phyloP scores from a whole-genome alignment of 1,284 basidiomycete genomes.

The Agaricales sp. region DNA sequence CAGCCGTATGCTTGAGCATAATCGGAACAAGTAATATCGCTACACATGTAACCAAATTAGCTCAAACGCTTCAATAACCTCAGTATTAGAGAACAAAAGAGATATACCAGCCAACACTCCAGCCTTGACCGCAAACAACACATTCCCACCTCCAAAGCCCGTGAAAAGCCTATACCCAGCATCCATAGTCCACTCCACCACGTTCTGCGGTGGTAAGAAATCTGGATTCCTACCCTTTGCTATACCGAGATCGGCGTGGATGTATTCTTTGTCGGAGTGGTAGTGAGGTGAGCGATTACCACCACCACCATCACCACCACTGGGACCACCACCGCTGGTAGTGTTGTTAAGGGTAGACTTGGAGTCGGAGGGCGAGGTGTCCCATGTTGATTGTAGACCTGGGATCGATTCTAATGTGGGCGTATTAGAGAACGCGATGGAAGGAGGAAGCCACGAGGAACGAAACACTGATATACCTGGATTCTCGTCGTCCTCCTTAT shows the following conservation, averaged over 20 bases:
- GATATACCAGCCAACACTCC: conserved; percentile 49
- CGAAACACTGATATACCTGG: conserved; percentile 15
- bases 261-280: not conserved
- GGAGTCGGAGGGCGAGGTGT: too few species aligned
- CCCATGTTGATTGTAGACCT: not conserved
- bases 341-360: too few species aligned
- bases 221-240: conserved; percentile 61
- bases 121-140: conserved; percentile 73
- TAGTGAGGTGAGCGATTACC: conserved; percentile 15
- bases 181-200: conserved; percentile 40
- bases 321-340: too few species aligned
- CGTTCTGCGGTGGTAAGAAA: conserved; percentile 56
- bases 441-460: not conserved
- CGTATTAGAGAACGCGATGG: not conserved
- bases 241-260: conserved; percentile 38
- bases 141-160: conserved; percentile 43
- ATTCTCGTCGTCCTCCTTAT: conserved; percentile 45
- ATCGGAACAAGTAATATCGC: conserved; percentile 53
- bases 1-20: conserved; percentile 42
- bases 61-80: conserved; percentile 1
- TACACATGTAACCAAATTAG: conserved; percentile 13
- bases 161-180: conserved; percentile 29
- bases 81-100: not conserved
- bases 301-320: conserved; percentile 55
- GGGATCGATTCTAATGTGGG: not conserved